Conservation (phyloP, 148 eudicot genomes). For the Vaccinium corymbosum region DNA sequence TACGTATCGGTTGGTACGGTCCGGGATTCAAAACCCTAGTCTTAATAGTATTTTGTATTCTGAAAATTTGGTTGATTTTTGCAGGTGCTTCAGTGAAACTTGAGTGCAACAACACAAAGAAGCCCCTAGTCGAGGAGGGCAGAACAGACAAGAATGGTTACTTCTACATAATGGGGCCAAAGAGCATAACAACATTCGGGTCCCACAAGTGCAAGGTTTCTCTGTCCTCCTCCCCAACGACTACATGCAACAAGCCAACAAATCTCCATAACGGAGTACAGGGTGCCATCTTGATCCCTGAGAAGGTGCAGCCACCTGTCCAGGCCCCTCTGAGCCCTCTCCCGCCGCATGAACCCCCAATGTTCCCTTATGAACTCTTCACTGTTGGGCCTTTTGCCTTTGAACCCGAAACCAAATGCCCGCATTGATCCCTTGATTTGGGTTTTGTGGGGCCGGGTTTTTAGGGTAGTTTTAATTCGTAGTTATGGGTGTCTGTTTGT, state of each 20-base stretch:
- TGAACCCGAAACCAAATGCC: conserved; percentile 28
- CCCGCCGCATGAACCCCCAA: neutral
- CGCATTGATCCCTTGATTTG: neutral
- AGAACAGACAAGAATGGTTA: conserved; percentile 56
- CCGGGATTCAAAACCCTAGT: too few relatives aligned
- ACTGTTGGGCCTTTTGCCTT: conserved; percentile 45
- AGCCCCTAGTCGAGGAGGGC: conserved; percentile 16
- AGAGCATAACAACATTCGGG: conserved; percentile 23
- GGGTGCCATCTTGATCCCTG: conserved; percentile 32
- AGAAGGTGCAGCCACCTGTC: neutral
- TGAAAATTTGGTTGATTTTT: neutral
- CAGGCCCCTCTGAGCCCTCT: conserved; percentile 6
- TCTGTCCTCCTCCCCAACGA: conserved; percentile 20
- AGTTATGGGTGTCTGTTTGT: too few relatives aligned
- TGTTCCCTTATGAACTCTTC: conserved; percentile 14
- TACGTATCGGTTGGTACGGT: too few relatives aligned
- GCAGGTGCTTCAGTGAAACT: conserved; percentile 47
- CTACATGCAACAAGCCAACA: conserved; percentile 32
- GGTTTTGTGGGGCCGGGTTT: neutral
- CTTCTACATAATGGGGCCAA: conserved; percentile 32
- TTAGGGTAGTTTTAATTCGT: too few relatives aligned
- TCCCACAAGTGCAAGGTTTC: conserved; percentile 40
- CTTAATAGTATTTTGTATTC: too few relatives aligned
- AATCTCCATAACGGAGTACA: conserved; percentile 26
- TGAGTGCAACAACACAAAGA: conserved; percentile 42